phyloP scores from a whole-genome alignment of 352 stramenopile species.

The Phytophthora idaei region DNA sequence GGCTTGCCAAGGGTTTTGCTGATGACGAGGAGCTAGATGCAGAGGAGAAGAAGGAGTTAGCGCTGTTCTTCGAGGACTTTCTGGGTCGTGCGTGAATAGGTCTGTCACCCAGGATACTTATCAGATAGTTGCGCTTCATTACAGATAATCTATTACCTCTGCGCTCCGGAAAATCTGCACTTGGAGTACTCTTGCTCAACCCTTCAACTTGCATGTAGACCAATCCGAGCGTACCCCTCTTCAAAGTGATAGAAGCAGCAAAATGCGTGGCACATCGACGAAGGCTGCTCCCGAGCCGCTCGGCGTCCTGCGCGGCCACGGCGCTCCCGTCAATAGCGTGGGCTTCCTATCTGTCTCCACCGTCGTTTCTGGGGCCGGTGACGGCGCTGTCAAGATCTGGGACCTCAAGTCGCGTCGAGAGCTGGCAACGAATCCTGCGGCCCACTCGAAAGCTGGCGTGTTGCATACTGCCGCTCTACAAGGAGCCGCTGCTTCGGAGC shows the following conservation, averaged over 20 bases:
- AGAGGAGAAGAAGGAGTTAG: slow-evolving; percentile 62
- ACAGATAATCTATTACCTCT: slow-evolving; percentile 23
- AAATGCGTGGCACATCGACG: slow-evolving; percentile 14
- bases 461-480: slow-evolving; percentile 44
- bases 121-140: slow-evolving; percentile 4
- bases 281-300: slow-evolving; percentile 50
- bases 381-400: slow-evolving; percentile 81
- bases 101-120: not conserved
- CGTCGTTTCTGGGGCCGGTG: slow-evolving; percentile 58
- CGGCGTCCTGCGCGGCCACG: slow-evolving; percentile 71
- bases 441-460: slow-evolving; percentile 82
- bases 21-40: slow-evolving; percentile 47
- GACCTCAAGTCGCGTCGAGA: slow-evolving; percentile 67
- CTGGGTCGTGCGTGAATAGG: slow-evolving; percentile 27
- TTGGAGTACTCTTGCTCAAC: not conserved
- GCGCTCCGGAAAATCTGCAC: not conserved
- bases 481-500: slow-evolving; percentile 13
- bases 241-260: slow-evolving; percentile 5
- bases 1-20: slow-evolving; percentile 32
- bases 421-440: slow-evolving; percentile 28
- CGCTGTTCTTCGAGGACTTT: slow-evolving; percentile 49
- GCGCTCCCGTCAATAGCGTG: slow-evolving; percentile 62
- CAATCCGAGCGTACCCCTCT: slow-evolving; percentile 4
- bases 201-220: not conserved
- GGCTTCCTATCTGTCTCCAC: slow-evolving; percentile 47